A percentile compares a stretch with the other conserved stretches of the same genome.
Conservation (phyloP, 1,284 basidiomycete genomes). For the Austroboletus novae-zelandiae region DNA sequence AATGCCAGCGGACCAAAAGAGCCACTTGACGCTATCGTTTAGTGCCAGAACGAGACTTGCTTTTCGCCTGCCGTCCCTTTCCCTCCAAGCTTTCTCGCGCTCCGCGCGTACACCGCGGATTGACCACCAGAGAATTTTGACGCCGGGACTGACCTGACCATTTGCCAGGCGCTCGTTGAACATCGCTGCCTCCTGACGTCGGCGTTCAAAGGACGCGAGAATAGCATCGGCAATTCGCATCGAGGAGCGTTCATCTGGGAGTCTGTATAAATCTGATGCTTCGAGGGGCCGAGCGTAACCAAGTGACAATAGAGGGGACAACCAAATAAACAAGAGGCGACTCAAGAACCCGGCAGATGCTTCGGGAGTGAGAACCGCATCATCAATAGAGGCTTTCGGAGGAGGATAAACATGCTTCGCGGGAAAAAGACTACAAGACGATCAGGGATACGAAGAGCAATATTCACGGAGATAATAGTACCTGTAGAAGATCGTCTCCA, state of each 20-base stretch:
- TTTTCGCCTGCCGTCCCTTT: constrained; percentile 58
- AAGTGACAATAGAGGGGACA: constrained; percentile 65
- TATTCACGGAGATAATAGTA: no score
- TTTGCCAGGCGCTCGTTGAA: constrained; percentile 69
- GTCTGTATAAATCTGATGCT: constrained; percentile 81
- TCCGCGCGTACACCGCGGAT: constrained; percentile 51
- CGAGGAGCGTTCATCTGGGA: constrained; percentile 63
- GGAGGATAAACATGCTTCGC: constrained; percentile 29
- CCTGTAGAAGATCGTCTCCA: no score
- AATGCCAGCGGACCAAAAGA: constrained; percentile 79
- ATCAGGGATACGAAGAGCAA: background rate
- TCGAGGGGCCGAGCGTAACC: constrained; percentile 79
- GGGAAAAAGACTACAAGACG: constrained; percentile 14
- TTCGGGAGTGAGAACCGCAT: constrained; percentile 48
- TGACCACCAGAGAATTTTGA: constrained; percentile 59
- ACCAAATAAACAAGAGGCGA: constrained; percentile 61
- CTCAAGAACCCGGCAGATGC: constrained; percentile 42
- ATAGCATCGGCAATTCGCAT: constrained; percentile 63
- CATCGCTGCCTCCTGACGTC: constrained; percentile 57
- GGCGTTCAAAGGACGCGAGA: constrained; percentile 60
- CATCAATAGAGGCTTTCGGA: constrained; percentile 43
- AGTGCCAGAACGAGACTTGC: constrained; percentile 75
- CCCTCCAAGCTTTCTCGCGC: constrained; percentile 63
- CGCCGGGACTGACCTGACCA: constrained; percentile 62
- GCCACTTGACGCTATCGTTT: constrained; percentile 79